Evolutionary conservation across 2,329 filamentous ascomycete genomes (phyloP).

Genomic region (Paecilomyces formosus): DNA sequence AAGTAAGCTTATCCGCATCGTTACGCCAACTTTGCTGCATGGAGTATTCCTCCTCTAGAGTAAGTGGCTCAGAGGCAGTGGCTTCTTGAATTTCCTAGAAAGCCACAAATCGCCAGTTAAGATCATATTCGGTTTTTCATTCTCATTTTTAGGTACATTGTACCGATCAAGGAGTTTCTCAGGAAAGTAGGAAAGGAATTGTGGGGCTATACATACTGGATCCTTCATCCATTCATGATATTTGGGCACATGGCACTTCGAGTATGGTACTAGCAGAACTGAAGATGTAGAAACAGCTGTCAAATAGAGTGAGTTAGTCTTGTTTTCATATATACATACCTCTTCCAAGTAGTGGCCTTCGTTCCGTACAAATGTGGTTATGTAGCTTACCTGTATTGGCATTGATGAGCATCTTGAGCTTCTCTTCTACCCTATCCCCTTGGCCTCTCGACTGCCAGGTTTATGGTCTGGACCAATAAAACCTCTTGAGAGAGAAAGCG

Average conservation of each 20-base stretch:
- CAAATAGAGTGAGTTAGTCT: neutral
- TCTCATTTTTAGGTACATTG: neutral
- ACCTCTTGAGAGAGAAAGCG: neutral
- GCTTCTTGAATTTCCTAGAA: conserved; percentile 62
- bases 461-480: neutral
- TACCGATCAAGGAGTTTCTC: neutral
- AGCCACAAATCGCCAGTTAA: conserved; percentile 2
- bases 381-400: conserved; percentile 22
- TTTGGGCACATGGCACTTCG: conserved; percentile 66
- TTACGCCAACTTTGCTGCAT: conserved; percentile 86
- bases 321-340: neutral
- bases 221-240: conserved; percentile 95
- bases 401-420: conserved; percentile 24
- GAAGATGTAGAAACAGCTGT: conserved; percentile 60
- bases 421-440: neutral
- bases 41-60: conserved; percentile 71
- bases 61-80: conserved; percentile 81
- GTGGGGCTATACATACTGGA: conserved; percentile 39
- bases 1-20: conserved; percentile 82
- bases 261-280: conserved; percentile 77
- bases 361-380: neutral
- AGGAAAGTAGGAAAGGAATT: neutral
- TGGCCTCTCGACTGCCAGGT: neutral
- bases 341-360: neutral
- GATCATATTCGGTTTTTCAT: neutral